Conservation (phyloP, 2,329 filamentous ascomycete genomes). For the Cordyceps cicadae region DNA sequence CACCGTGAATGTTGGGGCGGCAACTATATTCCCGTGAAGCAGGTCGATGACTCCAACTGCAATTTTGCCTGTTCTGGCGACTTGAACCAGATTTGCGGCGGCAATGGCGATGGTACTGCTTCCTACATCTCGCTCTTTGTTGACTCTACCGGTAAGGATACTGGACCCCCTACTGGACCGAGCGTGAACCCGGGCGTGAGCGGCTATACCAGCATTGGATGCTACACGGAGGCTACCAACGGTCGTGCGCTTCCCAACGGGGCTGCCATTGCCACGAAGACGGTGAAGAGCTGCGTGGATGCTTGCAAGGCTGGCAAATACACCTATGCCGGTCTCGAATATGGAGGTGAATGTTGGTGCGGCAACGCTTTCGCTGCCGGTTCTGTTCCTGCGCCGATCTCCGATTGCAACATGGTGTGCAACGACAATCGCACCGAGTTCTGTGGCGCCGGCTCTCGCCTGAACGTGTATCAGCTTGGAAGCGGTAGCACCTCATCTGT, state of each 20-base stretch:
- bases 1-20: slow-evolving; percentile 48
- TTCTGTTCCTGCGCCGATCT: slow-evolving; percentile 21
- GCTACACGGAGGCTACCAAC: slow-evolving; percentile 28
- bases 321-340: slow-evolving; percentile 28
- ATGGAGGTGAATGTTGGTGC: slow-evolving; percentile 34
- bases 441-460: slow-evolving; percentile 26
- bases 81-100: slow-evolving; percentile 44
- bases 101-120: slow-evolving; percentile 33
- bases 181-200: slow-evolving; percentile 30
- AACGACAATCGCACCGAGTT: slow-evolving; percentile 28
- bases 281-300: slow-evolving; percentile 26
- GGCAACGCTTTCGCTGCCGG: slow-evolving; percentile 23
- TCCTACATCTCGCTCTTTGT: slow-evolving; percentile 43
- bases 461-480: slow-evolving; percentile 28
- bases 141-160: slow-evolving; percentile 19
- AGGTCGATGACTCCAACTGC: slow-evolving; percentile 39
- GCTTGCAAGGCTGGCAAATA: slow-evolving; percentile 24
- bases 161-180: slow-evolving; percentile 17
- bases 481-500: background rate
- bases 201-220: slow-evolving; percentile 29
- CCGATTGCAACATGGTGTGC: slow-evolving; percentile 29
- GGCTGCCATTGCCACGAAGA: slow-evolving; percentile 18
- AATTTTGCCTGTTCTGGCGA: slow-evolving; percentile 43
- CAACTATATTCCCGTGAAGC: slow-evolving; percentile 33
- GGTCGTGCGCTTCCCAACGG: slow-evolving; percentile 26